These are phyloP conservation scores for Volvox reticuliferus DNA, from an alignment of 139 green algal species.

Conservation along the genomic window DNA sequence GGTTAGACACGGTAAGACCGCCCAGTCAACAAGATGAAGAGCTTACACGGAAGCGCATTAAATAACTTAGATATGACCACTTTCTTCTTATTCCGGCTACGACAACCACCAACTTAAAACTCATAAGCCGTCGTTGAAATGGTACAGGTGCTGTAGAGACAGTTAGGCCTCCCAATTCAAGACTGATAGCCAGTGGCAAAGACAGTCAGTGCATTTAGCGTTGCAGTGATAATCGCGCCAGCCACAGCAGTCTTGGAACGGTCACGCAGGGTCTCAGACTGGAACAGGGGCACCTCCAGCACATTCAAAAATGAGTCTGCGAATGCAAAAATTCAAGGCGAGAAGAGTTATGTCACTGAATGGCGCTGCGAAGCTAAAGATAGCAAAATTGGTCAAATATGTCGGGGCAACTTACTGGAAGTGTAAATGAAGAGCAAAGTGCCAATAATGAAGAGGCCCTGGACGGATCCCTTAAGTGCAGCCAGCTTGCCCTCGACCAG, in stretches of 20 bases:
- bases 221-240: slow-evolving; percentile 26
- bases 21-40: no score
- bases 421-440: slow-evolving; percentile 41
- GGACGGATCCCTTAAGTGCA: background rate
- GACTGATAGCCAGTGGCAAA: slow-evolving; percentile 2
- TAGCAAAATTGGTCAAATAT: no score
- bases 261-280: slow-evolving; percentile 27
- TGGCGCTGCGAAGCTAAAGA: background rate
- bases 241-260: slow-evolving; percentile 33
- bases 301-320: slow-evolving; percentile 16
- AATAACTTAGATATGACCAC: no score
- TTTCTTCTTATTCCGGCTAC: no score
- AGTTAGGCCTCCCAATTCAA: background rate
- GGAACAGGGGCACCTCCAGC: slow-evolving; percentile 12
- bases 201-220: background rate
- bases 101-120: no score
- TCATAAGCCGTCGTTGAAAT: no score
- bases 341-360: background rate
- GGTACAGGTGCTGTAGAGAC: no score
- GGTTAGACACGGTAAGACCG: no score
- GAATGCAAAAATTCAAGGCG: background rate
- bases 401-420: background rate
- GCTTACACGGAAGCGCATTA: no score
- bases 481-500: background rate
- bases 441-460: slow-evolving; percentile 26